Conservation (phyloP, 257 asterid genomes). For the Solanum sejunctum region DNA sequence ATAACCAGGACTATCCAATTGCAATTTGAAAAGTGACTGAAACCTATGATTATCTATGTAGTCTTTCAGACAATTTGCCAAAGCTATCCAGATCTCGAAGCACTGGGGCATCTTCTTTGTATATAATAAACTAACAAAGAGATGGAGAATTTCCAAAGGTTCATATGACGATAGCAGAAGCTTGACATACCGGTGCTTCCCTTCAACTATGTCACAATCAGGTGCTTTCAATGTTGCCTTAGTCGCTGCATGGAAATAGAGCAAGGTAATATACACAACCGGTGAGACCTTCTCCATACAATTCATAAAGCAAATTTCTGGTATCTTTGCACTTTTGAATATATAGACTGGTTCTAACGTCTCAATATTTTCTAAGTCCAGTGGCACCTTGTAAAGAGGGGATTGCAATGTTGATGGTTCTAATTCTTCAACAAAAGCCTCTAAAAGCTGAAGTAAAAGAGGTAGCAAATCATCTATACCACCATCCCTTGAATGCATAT, state of each 20-base stretch:
- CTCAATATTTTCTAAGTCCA: conserved; percentile 20
- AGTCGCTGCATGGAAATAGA: conserved; percentile 36
- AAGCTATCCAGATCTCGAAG: conserved; percentile 41
- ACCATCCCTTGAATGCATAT: conserved; percentile 16
- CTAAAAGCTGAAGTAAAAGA: conserved; percentile 37
- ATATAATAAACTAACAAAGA: conserved; percentile 34
- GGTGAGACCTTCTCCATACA: conserved; percentile 43
- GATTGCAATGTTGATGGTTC: conserved; percentile 51
- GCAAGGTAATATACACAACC: conserved; percentile 29
- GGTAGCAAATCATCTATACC: conserved; percentile 7
- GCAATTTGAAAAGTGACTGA: conserved; percentile 18
- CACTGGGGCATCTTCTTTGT: conserved; percentile 12
- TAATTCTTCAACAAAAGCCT: conserved; percentile 41
- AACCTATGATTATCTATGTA: conserved; percentile 17
- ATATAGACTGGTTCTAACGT: conserved; percentile 18
- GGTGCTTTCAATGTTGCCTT: conserved; percentile 17
- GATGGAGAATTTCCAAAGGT: conserved; percentile 35
- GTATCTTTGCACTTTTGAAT: conserved; percentile 9
- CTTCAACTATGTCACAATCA: conserved; percentile 23
- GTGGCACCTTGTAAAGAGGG: conserved; percentile 53
- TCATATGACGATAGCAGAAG: conserved; percentile 31
- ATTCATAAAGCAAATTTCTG: conserved; percentile 21
- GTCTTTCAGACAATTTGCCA: conserved; percentile 38
- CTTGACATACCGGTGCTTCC: conserved; percentile 28
- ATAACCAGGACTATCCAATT: conserved; percentile 18